Conservation (phyloP, 768 basidiomycete genomes). For the Boletus rufocinnamomeus region DNA sequence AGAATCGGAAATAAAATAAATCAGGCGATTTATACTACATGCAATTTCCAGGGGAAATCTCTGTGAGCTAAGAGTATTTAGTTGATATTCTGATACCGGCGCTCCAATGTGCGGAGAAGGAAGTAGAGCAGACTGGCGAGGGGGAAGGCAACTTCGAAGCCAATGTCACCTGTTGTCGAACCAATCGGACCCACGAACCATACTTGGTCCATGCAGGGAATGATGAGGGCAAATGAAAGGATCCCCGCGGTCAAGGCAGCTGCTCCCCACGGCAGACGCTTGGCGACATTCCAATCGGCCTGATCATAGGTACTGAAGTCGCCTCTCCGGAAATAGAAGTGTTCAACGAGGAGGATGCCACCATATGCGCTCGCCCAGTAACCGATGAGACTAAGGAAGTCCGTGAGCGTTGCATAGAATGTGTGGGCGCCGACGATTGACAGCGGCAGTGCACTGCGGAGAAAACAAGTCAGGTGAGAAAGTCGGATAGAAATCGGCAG, state of each 20-base stretch:
- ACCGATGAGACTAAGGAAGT: constrained; percentile 69
- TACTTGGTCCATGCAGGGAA: constrained; percentile 70
- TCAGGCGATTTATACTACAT: constrained; percentile 10
- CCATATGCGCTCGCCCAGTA: constrained; percentile 63
- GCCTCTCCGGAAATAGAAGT: constrained; percentile 60
- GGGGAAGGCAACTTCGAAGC: constrained; percentile 60
- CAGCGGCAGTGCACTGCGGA: constrained; percentile 59
- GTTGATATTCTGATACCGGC: constrained; percentile 33
- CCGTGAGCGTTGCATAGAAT: constrained; percentile 63
- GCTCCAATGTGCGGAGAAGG: constrained; percentile 54
- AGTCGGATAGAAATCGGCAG: constrained; percentile 9
- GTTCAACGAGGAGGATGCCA: constrained; percentile 64
- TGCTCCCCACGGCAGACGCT: constrained; percentile 57
- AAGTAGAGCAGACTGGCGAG: constrained; percentile 51
- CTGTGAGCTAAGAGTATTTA: constrained; percentile 9
- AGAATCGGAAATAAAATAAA: constrained; percentile 11
- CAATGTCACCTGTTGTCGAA: constrained; percentile 64
- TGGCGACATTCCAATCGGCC: constrained; percentile 51
- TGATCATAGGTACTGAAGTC: constrained; percentile 52
- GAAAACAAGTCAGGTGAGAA: background rate
- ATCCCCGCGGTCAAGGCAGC: constrained; percentile 58
- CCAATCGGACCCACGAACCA: constrained; percentile 77
- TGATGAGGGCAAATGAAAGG: constrained; percentile 54
- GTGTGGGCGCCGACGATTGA: constrained; percentile 67
- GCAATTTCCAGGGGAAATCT: constrained; percentile 4